Evolutionary conservation across 805 yeast species (phyloP).

Genomic region (Candida sanyiensis): DNA sequence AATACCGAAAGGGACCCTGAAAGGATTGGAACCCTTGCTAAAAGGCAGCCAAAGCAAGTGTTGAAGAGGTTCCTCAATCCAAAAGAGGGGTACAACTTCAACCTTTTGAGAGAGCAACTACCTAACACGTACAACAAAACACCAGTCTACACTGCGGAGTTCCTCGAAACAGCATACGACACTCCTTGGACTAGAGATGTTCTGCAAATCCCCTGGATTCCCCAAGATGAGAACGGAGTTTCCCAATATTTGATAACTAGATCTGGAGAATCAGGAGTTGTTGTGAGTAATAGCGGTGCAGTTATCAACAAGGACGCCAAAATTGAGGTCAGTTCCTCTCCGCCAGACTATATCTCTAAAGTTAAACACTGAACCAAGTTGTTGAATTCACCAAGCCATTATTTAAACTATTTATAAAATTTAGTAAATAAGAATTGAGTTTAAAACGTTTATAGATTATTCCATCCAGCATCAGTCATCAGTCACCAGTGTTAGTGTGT

Average conservation of each 20-base stretch:
- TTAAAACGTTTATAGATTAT: neutral
- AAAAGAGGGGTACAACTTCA: slow-evolving; percentile 39
- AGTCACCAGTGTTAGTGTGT: too few relatives aligned
- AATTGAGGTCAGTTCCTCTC: slow-evolving; percentile 51
- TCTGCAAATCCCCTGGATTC: slow-evolving; percentile 66
- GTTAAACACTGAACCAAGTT: slow-evolving; percentile 7
- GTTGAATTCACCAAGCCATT: too few relatives aligned
- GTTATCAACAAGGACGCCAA: slow-evolving; percentile 52
- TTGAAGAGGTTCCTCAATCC: slow-evolving; percentile 36
- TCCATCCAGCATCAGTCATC: too few relatives aligned
- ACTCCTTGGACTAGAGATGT: slow-evolving; percentile 53
- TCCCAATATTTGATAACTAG: slow-evolving; percentile 51
- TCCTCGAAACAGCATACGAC: slow-evolving; percentile 35
- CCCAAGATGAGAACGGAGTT: slow-evolving; percentile 62
- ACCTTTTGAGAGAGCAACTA: slow-evolving; percentile 34
- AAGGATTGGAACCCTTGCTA: slow-evolving; percentile 17
- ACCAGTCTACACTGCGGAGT: slow-evolving; percentile 29
- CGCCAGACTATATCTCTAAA: slow-evolving; percentile 58
- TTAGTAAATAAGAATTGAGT: too few relatives aligned
- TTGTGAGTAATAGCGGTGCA: slow-evolving; percentile 54
- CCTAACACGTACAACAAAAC: slow-evolving; percentile 32
- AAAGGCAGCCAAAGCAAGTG: slow-evolving; percentile 14
- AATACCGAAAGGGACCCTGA: slow-evolving; percentile 18
- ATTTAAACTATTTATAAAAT: too few relatives aligned
- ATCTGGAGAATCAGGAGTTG: slow-evolving; percentile 47